These are phyloP conservation scores for Myochromella boudieri DNA, from an alignment of 768 basidiomycete species.

Conservation along the genomic window DNA sequence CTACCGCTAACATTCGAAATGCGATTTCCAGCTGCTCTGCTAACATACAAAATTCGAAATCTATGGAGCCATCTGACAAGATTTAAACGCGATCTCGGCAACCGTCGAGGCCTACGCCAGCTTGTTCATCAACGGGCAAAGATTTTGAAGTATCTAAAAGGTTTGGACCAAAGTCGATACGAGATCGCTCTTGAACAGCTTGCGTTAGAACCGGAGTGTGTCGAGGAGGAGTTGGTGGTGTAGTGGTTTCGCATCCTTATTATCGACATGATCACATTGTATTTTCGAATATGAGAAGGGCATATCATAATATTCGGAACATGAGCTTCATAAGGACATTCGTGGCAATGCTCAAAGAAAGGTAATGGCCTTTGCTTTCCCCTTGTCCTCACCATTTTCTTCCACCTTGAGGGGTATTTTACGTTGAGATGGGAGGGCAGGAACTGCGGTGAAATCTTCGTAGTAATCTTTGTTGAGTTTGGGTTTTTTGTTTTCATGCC, in stretches of 20 bases:
- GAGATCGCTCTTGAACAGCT: slow-evolving; percentile 69
- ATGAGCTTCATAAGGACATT: not conserved
- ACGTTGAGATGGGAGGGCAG: not conserved
- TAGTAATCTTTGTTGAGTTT: slow-evolving; percentile 28
- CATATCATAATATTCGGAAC: not conserved
- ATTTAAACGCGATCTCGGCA: slow-evolving; percentile 74
- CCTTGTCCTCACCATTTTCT: not conserved
- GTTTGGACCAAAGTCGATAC: slow-evolving; percentile 65
- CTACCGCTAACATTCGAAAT: not conserved
- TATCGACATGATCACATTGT: slow-evolving; percentile 4
- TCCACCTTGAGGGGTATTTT: not conserved
- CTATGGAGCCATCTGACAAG: slow-evolving; percentile 71
- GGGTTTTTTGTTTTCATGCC: slow-evolving; percentile 20
- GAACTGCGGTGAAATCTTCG: slow-evolving; percentile 22
- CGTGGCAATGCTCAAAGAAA: not conserved
- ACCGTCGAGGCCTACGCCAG: slow-evolving; percentile 70
- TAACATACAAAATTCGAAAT: slow-evolving; percentile 85
- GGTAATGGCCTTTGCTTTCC: not conserved
- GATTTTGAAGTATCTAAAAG: slow-evolving; percentile 76
- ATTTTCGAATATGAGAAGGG: too few species aligned
- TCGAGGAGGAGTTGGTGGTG: slow-evolving; percentile 89
- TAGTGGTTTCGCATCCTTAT: slow-evolving; percentile 25
- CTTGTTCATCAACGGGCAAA: slow-evolving; percentile 85
- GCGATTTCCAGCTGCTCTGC: slow-evolving; percentile 64
- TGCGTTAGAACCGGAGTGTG: slow-evolving; percentile 74